phyloP scores from a whole-genome alignment of 176 grass and related monocot species.

The Ananas comosus region DNA sequence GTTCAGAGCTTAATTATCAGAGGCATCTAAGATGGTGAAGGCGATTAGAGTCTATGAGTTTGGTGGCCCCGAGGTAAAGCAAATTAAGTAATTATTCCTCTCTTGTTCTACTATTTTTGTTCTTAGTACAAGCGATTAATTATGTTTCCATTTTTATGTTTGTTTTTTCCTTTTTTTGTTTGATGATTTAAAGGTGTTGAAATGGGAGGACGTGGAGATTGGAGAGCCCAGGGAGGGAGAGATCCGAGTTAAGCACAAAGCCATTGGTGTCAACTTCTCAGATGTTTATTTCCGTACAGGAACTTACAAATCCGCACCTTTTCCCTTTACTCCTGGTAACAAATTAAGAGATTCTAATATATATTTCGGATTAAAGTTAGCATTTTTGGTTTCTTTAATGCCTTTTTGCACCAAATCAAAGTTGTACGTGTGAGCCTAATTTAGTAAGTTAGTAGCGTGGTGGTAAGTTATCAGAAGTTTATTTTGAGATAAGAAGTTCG shows the following conservation, averaged over 20 bases:
- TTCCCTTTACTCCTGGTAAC: conserved; percentile 56
- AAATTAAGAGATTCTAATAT: no score
- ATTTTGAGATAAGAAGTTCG: no score
- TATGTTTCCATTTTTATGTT: background rate
- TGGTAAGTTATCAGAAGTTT: no score
- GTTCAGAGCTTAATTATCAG: background rate
- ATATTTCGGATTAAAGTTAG: no score
- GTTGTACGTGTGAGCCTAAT: no score
- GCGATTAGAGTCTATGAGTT: conserved; percentile 61
- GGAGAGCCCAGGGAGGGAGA: conserved; percentile 61
- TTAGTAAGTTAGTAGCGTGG: no score
- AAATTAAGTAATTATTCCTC: no score
- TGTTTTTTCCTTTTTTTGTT: background rate
- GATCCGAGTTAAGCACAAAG: conserved; percentile 57
- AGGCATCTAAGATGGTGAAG: conserved; percentile 37
- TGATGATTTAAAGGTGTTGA: conserved; percentile 28
- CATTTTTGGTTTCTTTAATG: no score
- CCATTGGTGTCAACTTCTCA: conserved; percentile 57
- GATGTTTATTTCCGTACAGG: conserved; percentile 53
- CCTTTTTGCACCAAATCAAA: no score
- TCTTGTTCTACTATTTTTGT: no score
- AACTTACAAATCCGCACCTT: conserved; percentile 21
- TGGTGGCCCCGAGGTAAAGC: conserved; percentile 51
- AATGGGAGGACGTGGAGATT: conserved; percentile 59
- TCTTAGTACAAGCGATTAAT: background rate